Percentiles rank a stretch among this genome's conserved stretches.
Conservation (phyloP, 2,329 filamentous ascomycete genomes). For the Pseudomassariella vexata region DNA sequence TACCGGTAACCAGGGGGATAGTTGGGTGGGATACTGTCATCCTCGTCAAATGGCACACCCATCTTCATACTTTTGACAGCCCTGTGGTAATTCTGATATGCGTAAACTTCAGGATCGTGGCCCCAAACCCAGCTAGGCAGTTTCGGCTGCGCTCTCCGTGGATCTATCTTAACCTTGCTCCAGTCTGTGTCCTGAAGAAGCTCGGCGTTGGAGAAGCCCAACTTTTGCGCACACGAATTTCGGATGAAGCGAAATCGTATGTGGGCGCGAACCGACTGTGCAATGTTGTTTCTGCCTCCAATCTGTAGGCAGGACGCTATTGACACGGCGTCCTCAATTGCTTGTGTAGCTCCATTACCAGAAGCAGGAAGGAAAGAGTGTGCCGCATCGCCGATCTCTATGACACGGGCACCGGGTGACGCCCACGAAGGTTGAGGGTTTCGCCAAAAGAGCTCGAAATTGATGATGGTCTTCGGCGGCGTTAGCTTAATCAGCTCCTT, state of each 20-base stretch:
- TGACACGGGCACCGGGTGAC: constrained; percentile 25
- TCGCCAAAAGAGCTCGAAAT: constrained; percentile 35
- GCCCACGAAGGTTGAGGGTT: constrained; percentile 31
- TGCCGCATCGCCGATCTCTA: constrained; percentile 33
- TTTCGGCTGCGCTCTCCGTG: constrained; percentile 27
- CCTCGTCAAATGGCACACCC: constrained; percentile 22
- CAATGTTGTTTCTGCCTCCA: constrained; percentile 23
- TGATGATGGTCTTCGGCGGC: constrained; percentile 25
- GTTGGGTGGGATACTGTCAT: constrained; percentile 25
- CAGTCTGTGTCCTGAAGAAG: constrained; percentile 30
- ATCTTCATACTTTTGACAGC: constrained; percentile 24
- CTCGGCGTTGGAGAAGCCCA: constrained; percentile 30
- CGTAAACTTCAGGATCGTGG: constrained; percentile 30
- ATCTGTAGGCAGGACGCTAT: constrained; percentile 30
- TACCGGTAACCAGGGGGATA: constrained; percentile 28
- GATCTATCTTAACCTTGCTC: constrained; percentile 23
- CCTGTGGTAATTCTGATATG: constrained; percentile 27
- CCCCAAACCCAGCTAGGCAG: constrained; percentile 30
- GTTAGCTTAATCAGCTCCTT: constrained; percentile 28
- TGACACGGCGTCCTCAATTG: constrained; percentile 34
- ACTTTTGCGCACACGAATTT: constrained; percentile 29
- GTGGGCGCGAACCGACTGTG: constrained; percentile 27
- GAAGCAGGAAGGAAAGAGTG: constrained; percentile 35
- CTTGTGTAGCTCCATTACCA: constrained; percentile 34
- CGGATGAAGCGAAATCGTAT: constrained; percentile 29